Evolutionary conservation across 148 eudicot species (phyloP).

Genomic region (Chenopodium berlandieri): DNA sequence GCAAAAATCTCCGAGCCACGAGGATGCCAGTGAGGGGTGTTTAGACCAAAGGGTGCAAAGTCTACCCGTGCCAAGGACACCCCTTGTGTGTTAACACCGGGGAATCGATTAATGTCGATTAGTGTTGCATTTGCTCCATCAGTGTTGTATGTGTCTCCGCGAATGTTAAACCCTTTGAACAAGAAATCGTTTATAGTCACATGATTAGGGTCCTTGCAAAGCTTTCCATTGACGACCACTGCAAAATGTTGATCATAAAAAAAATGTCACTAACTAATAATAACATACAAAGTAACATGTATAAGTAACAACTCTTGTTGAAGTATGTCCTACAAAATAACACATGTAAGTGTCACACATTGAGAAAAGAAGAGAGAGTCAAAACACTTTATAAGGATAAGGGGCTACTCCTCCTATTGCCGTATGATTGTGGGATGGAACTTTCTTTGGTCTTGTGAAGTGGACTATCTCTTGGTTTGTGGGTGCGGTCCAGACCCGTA

Average conservation of each 20-base stretch:
- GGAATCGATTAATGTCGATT: conserved; percentile 1
- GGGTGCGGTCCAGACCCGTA: too few species aligned
- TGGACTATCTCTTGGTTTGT: too few species aligned
- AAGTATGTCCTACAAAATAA: too few species aligned
- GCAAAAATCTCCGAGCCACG: conserved; percentile 27
- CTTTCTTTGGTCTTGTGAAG: too few species aligned
- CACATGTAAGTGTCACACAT: too few species aligned
- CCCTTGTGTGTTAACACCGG: conserved; percentile 30
- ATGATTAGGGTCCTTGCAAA: conserved; percentile 26
- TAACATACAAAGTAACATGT: too few species aligned
- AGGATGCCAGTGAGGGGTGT: conserved; percentile 33
- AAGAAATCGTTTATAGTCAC: conserved; percentile 28
- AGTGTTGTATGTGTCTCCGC: conserved; percentile 23
- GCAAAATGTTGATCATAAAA: neutral
- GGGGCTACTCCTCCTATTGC: too few species aligned
- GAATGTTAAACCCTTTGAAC: conserved; percentile 21
- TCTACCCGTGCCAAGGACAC: conserved; percentile 25
- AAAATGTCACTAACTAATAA: neutral
- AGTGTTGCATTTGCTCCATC: neutral
- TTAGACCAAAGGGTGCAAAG: conserved; percentile 25
- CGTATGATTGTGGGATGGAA: too few species aligned
- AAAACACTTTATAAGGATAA: too few species aligned
- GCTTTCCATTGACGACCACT: conserved; percentile 25
- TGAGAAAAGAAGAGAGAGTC: too few species aligned
- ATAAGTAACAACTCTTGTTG: too few species aligned